These are phyloP conservation scores for Trapa incisa DNA, from an alignment of 345 rosid genomes.

Conservation along the genomic window DNA sequence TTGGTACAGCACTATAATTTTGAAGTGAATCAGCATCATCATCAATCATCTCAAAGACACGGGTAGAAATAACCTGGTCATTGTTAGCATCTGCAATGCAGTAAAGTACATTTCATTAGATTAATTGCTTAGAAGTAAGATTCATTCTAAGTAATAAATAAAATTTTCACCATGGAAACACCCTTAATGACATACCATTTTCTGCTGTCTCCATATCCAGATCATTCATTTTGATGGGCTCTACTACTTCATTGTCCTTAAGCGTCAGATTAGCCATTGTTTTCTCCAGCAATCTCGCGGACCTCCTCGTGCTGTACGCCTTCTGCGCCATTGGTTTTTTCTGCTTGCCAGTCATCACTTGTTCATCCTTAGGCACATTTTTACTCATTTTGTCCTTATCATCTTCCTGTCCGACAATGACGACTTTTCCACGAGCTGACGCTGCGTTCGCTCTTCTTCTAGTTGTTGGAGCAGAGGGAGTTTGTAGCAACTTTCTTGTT, in stretches of 20 bases:
- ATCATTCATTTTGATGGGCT: conserved; percentile 17
- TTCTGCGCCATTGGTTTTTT: conserved; percentile 25
- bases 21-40: conserved; percentile 11
- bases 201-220: conserved; percentile 8
- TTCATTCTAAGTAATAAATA: neutral
- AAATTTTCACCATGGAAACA: neutral
- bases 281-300: conserved; percentile 58
- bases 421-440: conserved; percentile 12
- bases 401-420: neutral
- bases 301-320: conserved; percentile 52
- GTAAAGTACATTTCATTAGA: neutral
- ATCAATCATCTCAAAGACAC: conserved; percentile 4
- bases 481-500: conserved; percentile 15
- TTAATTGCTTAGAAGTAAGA: neutral
- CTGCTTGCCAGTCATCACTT: conserved; percentile 10
- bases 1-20: conserved; percentile 17
- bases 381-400: conserved; percentile 2
- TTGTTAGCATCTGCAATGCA: neutral
- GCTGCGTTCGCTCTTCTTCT: conserved; percentile 27
- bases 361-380: conserved; percentile 14
- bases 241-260: conserved; percentile 21
- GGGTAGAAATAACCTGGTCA: neutral
- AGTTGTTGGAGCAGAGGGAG: conserved; percentile 25
- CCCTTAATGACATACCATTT: conserved; percentile 22
- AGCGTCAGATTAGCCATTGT: conserved; percentile 40